Evolutionary conservation across 2,329 filamentous ascomycete species (phyloP).

Genomic region (Aspergillus sp.): DNA sequence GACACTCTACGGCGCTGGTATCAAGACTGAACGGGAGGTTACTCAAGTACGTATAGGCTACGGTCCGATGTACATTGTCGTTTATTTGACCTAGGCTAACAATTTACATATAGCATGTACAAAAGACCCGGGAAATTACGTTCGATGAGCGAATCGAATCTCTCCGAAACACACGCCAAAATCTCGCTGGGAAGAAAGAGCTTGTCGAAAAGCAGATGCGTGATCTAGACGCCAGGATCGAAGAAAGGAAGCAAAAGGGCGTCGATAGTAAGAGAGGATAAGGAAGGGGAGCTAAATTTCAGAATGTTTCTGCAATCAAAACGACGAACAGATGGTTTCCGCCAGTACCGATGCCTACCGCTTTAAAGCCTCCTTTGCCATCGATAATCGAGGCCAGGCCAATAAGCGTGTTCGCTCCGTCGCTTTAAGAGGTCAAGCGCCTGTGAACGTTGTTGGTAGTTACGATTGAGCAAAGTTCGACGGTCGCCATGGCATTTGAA

Average conservation of each 20-base stretch:
- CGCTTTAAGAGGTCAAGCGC: background rate
- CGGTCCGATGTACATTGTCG: no score
- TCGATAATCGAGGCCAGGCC: background rate
- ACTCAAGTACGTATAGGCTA: slow-evolving; percentile 46
- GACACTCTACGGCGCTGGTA: slow-evolving; percentile 58
- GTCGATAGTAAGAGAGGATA: slow-evolving; percentile 27
- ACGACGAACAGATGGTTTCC: no score
- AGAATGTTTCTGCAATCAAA: background rate
- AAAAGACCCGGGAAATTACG: slow-evolving; percentile 51
- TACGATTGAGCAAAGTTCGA: background rate
- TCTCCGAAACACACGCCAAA: slow-evolving; percentile 52
- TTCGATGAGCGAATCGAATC: slow-evolving; percentile 56
- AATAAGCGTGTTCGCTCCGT: background rate
- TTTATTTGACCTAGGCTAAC: background rate
- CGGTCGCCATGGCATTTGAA: background rate
- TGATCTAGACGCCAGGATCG: slow-evolving; percentile 46
- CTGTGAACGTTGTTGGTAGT: background rate
- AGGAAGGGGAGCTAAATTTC: background rate
- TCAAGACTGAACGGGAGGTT: slow-evolving; percentile 55
- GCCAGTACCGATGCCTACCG: background rate
- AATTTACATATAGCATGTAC: slow-evolving; percentile 36
- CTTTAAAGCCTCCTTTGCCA: background rate
- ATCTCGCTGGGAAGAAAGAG: slow-evolving; percentile 51
- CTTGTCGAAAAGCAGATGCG: slow-evolving; percentile 59
- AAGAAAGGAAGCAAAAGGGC: slow-evolving; percentile 40